These are phyloP conservation scores for Taxillus chinensis DNA, from an alignment of 164 flowering plant genomes.

Conservation along the genomic window DNA sequence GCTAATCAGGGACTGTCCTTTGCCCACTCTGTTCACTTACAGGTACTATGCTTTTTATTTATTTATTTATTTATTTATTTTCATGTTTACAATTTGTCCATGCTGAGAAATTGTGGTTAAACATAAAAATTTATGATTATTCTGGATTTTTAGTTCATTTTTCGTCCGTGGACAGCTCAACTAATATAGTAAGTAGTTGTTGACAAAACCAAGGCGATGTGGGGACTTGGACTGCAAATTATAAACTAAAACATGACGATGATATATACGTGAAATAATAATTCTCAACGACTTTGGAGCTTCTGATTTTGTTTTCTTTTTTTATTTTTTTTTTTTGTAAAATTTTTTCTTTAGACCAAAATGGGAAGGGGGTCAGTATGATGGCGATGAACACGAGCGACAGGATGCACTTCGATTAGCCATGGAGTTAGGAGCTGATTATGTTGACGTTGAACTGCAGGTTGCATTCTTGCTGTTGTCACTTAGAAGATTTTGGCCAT, in stretches of 20 bases:
- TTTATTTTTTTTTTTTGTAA: background rate
- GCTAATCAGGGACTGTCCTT: conserved; percentile 32
- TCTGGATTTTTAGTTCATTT: too few species aligned
- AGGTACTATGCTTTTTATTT: conserved; percentile 23
- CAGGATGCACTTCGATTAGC: conserved; percentile 54
- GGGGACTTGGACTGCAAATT: too few species aligned
- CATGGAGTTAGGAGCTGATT: conserved; percentile 81
- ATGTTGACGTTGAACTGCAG: conserved; percentile 81
- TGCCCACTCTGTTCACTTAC: conserved; percentile 71
- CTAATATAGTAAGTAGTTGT: too few species aligned
- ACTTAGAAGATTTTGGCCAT: background rate
- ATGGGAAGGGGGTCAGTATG: conserved; percentile 89
- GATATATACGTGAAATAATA: too few species aligned
- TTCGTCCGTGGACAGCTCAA: too few species aligned
- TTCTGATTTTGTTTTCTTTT: background rate
- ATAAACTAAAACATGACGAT: too few species aligned
- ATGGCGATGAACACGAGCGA: conserved; percentile 64
- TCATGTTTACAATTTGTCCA: too few species aligned
- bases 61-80: too few species aligned
- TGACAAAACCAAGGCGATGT: too few species aligned
- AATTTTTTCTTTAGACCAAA: conserved; percentile 36
- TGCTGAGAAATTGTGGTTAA: too few species aligned
- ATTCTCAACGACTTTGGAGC: background rate
- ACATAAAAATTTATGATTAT: too few species aligned
- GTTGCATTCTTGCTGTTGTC: conserved; percentile 19